Conservation (phyloP, 2,329 filamentous ascomycete genomes). For the Phoma sp. region DNA sequence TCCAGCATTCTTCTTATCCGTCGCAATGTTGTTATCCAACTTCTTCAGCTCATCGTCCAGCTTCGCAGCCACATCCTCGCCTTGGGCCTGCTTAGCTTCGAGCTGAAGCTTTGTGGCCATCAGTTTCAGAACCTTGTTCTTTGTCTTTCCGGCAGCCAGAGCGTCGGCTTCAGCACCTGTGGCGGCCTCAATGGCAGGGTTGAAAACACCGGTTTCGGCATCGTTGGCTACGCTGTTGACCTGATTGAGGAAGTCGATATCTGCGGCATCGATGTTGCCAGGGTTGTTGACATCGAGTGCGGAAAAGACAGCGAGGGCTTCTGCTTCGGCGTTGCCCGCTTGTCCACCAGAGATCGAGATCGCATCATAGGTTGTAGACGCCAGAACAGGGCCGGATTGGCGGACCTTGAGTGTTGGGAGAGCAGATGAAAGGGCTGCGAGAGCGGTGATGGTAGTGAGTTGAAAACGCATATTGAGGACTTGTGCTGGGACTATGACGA, state of each 20-base stretch:
- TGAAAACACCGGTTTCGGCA: constrained; percentile 62
- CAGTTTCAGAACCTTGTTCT: constrained; percentile 67
- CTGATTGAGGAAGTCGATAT: constrained; percentile 59
- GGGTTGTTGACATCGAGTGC: constrained; percentile 57
- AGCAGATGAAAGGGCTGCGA: constrained; percentile 35
- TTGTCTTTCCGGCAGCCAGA: constrained; percentile 61
- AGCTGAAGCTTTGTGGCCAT: constrained; percentile 60
- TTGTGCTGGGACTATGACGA: constrained; percentile 1
- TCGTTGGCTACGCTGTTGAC: constrained; percentile 62
- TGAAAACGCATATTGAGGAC: constrained; percentile 40
- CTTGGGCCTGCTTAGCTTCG: constrained; percentile 61
- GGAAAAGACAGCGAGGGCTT: constrained; percentile 62
- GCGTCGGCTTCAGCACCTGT: constrained; percentile 53
- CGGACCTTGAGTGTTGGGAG: constrained; percentile 30
- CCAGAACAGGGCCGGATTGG: constrained; percentile 33
- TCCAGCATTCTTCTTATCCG: constrained; percentile 57
- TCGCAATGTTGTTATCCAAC: constrained; percentile 60
- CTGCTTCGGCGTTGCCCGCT: constrained; percentile 60
- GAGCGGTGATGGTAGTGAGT: constrained; percentile 32
- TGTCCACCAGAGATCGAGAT: constrained; percentile 61
- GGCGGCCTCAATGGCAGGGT: constrained; percentile 59
- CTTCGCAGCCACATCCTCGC: constrained; percentile 54
- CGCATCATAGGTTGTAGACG: constrained; percentile 41
- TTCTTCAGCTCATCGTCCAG: constrained; percentile 59
- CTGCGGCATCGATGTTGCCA: constrained; percentile 54